These are phyloP conservation scores for Scutellaria baicalensis DNA, from an alignment of 257 asterid species.

Conservation along the genomic window DNA sequence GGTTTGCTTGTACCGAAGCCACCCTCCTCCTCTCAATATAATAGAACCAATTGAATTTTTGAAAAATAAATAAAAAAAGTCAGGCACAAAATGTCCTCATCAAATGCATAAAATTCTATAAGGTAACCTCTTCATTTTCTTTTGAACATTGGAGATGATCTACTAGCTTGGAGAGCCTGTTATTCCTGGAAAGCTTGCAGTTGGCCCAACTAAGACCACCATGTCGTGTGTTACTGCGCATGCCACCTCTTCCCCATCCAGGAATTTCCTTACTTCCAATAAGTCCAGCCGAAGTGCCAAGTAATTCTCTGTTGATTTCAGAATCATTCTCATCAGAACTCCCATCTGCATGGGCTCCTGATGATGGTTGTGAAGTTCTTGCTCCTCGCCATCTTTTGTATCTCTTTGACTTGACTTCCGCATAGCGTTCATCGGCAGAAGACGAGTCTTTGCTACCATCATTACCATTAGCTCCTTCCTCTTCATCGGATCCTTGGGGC, in stretches of 20 bases:
- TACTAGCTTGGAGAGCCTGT: slow-evolving; percentile 64
- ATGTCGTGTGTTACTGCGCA: slow-evolving; percentile 70
- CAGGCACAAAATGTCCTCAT: not conserved
- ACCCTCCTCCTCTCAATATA: not conserved
- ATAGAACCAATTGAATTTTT: not conserved
- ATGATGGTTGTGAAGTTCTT: slow-evolving; percentile 49
- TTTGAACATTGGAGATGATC: slow-evolving; percentile 51
- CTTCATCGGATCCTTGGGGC: slow-evolving; percentile 74
- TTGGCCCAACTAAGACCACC: slow-evolving; percentile 49
- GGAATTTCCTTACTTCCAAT: slow-evolving; percentile 58
- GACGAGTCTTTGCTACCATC: slow-evolving; percentile 84
- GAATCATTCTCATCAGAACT: slow-evolving; percentile 59
- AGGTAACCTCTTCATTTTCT: slow-evolving; percentile 51
- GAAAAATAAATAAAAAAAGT: not conserved
- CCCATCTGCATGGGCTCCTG: slow-evolving; percentile 55
- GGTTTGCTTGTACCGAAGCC: not conserved
- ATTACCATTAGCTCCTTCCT: slow-evolving; percentile 62
- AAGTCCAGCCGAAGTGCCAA: slow-evolving; percentile 52
- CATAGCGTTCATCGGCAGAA: slow-evolving; percentile 67
- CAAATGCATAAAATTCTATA: not conserved
- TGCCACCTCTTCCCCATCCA: slow-evolving; percentile 94
- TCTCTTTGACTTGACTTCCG: slow-evolving; percentile 66
- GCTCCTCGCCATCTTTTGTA: slow-evolving; percentile 58
- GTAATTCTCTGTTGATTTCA: slow-evolving; percentile 51
- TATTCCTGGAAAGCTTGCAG: slow-evolving; percentile 47